A percentile compares a stretch with the other conserved stretches of the same genome.
These are phyloP conservation scores for Rubroboletus pulcherrimus DNA, from an alignment of 768 basidiomycete species.

Conservation along the genomic window DNA sequence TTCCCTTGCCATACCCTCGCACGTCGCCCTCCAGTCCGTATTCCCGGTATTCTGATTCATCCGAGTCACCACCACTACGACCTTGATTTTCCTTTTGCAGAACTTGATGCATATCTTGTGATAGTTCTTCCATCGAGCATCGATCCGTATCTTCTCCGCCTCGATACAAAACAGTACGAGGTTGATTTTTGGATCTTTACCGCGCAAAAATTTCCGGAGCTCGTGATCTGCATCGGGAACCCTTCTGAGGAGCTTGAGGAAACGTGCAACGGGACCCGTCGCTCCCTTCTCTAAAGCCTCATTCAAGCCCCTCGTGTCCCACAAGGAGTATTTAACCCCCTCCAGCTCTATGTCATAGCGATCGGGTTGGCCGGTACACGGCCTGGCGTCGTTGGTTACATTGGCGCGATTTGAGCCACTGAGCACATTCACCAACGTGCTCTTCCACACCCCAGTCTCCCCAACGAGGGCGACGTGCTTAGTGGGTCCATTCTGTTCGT, in stretches of 20 bases:
- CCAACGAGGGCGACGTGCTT: constrained; percentile 16
- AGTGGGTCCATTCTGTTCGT: neutral
- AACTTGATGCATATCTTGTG: constrained; percentile 12
- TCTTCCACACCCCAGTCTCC: constrained; percentile 13
- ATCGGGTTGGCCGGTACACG: neutral
- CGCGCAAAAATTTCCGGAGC: constrained; percentile 10
- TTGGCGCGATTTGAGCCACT: neutral
- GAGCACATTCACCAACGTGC: constrained; percentile 17
- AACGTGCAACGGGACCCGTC: neutral
- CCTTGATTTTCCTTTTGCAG: constrained; percentile 5
- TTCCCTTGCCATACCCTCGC: neutral
- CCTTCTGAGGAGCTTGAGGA: constrained; percentile 4
- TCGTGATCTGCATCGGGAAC: constrained; percentile 7
- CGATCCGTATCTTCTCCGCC: constrained; percentile 1
- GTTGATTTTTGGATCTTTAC: constrained; percentile 6
- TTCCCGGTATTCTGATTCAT: neutral
- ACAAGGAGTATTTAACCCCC: neutral
- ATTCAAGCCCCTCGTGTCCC: constrained; percentile 14
- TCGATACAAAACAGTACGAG: constrained; percentile 13
- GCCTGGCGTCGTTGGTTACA: constrained; percentile 4
- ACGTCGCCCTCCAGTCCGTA: neutral
- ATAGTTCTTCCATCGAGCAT: constrained; percentile 12
- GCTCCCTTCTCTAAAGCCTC: constrained; percentile 3
- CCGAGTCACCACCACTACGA: constrained; percentile 16
- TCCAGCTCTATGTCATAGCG: neutral